Evolutionary conservation across 1,284 basidiomycete species (phyloP).

Genomic region (Termitomyces sp.): DNA sequence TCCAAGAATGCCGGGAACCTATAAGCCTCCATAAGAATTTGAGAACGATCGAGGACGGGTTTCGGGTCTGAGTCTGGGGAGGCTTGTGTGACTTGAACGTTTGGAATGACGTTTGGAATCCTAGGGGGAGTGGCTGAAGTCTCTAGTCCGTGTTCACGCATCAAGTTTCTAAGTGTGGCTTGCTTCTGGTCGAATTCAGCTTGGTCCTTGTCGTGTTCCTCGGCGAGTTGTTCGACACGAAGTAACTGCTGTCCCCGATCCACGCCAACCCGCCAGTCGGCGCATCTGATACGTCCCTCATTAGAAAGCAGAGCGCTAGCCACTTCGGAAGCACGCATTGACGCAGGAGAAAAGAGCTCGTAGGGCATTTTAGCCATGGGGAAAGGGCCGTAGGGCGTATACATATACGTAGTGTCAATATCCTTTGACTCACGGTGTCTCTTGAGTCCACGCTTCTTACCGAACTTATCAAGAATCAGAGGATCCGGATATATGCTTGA

Average conservation of each 20-base stretch:
- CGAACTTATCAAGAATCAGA: background rate
- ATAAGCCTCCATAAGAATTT: background rate
- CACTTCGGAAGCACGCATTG: constrained; percentile 2
- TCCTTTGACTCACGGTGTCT: background rate
- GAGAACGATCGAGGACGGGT: background rate
- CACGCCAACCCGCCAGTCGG: background rate
- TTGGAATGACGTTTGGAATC: background rate
- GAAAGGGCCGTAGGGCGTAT: background rate
- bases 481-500: background rate
- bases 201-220: background rate
- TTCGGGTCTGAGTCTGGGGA: background rate
- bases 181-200: background rate
- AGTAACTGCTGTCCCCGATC: background rate
- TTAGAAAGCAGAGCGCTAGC: constrained; percentile 1
- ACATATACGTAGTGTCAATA: background rate
- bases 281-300: background rate
- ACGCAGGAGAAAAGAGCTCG: background rate
- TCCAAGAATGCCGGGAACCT: constrained; percentile 4
- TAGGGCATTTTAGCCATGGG: background rate
- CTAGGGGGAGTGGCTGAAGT: constrained; percentile 1
- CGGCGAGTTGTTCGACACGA: background rate
- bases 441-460: background rate
- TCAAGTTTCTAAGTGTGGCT: background rate
- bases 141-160: background rate
- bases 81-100: background rate